Evolutionary conservation across 129 eudicot species (phyloP).

Genomic region (Rutidosis leptorrhynchoides): DNA sequence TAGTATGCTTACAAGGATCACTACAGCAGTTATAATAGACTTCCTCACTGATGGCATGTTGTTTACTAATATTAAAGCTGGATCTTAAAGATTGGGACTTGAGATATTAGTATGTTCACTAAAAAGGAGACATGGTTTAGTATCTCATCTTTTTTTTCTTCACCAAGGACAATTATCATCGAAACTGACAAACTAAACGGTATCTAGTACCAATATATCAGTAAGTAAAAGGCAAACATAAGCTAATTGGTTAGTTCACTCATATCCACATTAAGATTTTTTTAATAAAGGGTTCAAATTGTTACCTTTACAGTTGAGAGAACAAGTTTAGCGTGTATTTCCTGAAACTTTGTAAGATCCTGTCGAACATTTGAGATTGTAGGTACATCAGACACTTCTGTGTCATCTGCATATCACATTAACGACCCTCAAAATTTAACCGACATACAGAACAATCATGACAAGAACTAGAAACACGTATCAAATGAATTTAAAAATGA

Average conservation of each 20-base stretch:
- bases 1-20: background rate
- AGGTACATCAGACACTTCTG: constrained; percentile 76
- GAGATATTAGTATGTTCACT: no score
- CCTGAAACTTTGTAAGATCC: constrained; percentile 94
- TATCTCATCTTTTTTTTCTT: background rate
- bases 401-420: constrained; percentile 68
- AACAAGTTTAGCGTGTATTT: constrained; percentile 80
- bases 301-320: constrained; percentile 78
- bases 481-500: background rate
- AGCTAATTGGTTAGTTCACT: constrained; percentile 13
- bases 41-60: constrained; percentile 11
- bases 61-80: constrained; percentile 16
- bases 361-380: constrained; percentile 86
- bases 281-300: constrained; percentile 12
- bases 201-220: background rate
- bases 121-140: background rate
- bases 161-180: constrained; percentile 3
- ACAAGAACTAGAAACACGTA: constrained; percentile 1
- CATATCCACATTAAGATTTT: constrained; percentile 1
- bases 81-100: background rate
- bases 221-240: background rate
- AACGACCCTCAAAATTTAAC: constrained; percentile 20
- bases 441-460: constrained; percentile 1
- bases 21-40: constrained; percentile 11
- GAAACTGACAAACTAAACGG: constrained; percentile 11